Percentiles rank a stretch among this genome's conserved stretches.
phyloP scores from a whole-genome alignment of 192 early-diverging fungal genomes.

The Coemansia sp. region DNA sequence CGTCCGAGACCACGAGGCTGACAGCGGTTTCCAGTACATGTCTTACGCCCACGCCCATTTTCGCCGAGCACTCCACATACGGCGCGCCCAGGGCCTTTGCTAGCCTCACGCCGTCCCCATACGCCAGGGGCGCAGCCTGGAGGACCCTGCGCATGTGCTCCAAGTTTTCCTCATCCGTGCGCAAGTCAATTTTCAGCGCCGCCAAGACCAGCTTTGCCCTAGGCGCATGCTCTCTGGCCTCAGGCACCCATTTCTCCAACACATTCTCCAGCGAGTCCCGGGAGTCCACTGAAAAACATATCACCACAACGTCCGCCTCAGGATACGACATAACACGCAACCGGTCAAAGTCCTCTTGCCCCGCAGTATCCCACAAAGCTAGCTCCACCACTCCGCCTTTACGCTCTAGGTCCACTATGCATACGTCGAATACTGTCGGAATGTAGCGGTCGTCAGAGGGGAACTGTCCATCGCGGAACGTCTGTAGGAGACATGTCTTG shows the following conservation, averaged over 20 bases:
- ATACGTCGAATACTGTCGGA: slow-evolving; percentile 96
- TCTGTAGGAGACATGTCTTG: slow-evolving; percentile 87
- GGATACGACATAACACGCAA: slow-evolving; percentile 90
- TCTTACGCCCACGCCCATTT: slow-evolving; percentile 22
- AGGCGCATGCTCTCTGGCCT: slow-evolving; percentile 31
- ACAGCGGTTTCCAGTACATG: slow-evolving; percentile 60
- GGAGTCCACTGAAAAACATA: slow-evolving; percentile 89
- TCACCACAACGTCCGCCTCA: slow-evolving; percentile 89
- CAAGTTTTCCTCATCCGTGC: slow-evolving; percentile 25
- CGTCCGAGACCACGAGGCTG: slow-evolving; percentile 44
- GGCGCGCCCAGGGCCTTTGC: slow-evolving; percentile 68
- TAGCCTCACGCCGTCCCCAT: slow-evolving; percentile 63
- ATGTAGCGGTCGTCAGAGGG: slow-evolving; percentile 65
- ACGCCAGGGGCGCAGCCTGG: slow-evolving; percentile 10
- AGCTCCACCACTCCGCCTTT: slow-evolving; percentile 86
- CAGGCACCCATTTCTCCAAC: slow-evolving; percentile 47
- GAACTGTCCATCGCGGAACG: slow-evolving; percentile 83
- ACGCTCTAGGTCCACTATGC: slow-evolving; percentile 84
- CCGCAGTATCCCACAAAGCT: slow-evolving; percentile 95
- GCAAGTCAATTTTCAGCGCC: slow-evolving; percentile 55
- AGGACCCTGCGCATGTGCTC: slow-evolving; percentile 58
- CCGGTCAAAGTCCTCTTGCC: slow-evolving; percentile 98
- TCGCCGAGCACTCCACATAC: slow-evolving; percentile 83
- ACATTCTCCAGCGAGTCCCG: slow-evolving; percentile 84
- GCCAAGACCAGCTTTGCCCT: slow-evolving; percentile 27